Evolutionary conservation across 2,329 filamentous ascomycete species (phyloP).

Genomic region (Fusarium verticillioides): DNA sequence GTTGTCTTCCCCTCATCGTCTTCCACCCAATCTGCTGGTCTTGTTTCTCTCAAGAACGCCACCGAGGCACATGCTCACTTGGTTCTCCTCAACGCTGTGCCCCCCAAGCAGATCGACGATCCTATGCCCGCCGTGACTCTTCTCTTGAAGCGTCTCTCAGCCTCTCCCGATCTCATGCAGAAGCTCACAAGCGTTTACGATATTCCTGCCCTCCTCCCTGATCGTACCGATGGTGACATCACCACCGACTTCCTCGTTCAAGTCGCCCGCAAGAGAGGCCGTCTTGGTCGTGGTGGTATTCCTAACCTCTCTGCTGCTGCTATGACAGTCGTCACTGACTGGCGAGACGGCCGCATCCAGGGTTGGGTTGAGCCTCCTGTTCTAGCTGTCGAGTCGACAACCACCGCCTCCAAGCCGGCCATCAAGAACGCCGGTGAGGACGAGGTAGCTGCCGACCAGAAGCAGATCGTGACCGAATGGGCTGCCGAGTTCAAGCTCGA

Average conservation of each 20-base stretch:
- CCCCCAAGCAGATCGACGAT: slow-evolving; percentile 93
- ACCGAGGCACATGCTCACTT: slow-evolving; percentile 84
- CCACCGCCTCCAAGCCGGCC: slow-evolving; percentile 46
- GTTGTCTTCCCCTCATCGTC: slow-evolving; percentile 87
- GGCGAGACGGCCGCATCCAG: slow-evolving; percentile 94
- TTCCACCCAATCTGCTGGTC: slow-evolving; percentile 51
- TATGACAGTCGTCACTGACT: slow-evolving; percentile 94
- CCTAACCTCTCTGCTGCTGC: slow-evolving; percentile 90
- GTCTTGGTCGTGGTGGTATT: slow-evolving; percentile 87
- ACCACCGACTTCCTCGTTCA: slow-evolving; percentile 95
- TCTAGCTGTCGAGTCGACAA: slow-evolving; percentile 62
- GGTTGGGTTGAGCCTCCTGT: slow-evolving; percentile 87
- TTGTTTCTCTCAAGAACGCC: slow-evolving; percentile 66
- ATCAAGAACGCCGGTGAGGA: slow-evolving; percentile 56
- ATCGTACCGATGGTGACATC: slow-evolving; percentile 74
- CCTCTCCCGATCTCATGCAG: slow-evolving; percentile 76
- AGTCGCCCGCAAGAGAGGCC: slow-evolving; percentile 90
- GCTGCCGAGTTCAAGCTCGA: slow-evolving; percentile 95
- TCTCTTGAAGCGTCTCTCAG: slow-evolving; percentile 82
- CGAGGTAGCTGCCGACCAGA: slow-evolving; percentile 71
- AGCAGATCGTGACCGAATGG: slow-evolving; percentile 92
- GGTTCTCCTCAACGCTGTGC: slow-evolving; percentile 89
- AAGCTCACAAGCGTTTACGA: slow-evolving; percentile 88
- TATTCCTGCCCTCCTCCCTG: slow-evolving; percentile 79
- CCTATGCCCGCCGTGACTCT: slow-evolving; percentile 87